Percentiles rank a stretch among this genome's conserved stretches.
phyloP scores from a whole-genome alignment of 1,139 yeast genomes.

The Zygoascus sp. region DNA sequence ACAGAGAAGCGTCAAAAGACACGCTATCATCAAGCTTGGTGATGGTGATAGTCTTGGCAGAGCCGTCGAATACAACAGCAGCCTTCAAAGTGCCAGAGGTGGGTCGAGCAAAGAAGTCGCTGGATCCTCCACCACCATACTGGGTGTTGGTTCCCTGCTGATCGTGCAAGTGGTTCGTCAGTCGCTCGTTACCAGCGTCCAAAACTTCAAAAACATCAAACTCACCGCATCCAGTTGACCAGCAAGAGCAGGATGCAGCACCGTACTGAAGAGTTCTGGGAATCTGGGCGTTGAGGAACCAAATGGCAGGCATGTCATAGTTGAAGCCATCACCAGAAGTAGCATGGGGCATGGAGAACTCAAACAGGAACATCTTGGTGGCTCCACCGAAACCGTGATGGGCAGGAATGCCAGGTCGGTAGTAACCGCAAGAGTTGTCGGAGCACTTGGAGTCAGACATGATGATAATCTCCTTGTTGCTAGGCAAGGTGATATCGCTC shows the following conservation, averaged over 20 bases:
- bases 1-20: constrained; percentile 52
- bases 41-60: constrained; percentile 49
- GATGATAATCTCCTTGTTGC: constrained; percentile 74
- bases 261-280: constrained; percentile 94
- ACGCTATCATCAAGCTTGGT: constrained; percentile 53
- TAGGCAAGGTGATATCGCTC: constrained; percentile 56
- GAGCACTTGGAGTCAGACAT: constrained; percentile 67
- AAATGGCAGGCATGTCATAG: constrained; percentile 92
- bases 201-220: constrained; percentile 86
- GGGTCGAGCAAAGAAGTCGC: constrained; percentile 86
- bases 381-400: constrained; percentile 75
- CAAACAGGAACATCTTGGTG: constrained; percentile 80
- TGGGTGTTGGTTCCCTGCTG: constrained; percentile 66
- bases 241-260: constrained; percentile 75
- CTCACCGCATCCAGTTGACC: constrained; percentile 97
- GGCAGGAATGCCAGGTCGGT: constrained; percentile 82
- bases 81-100: constrained; percentile 73
- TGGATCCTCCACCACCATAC: constrained; percentile 73
- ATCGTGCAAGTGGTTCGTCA: constrained; percentile 80
- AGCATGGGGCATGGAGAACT: constrained; percentile 86
- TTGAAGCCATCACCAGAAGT: constrained; percentile 31
- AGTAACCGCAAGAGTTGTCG: constrained; percentile 72
- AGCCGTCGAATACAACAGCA: constrained; percentile 73
- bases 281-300: constrained; percentile 90
- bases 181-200: constrained; percentile 62